Evolutionary conservation across 1,139 yeast species (phyloP).

Genomic region (Yamadazyma dendronema): DNA sequence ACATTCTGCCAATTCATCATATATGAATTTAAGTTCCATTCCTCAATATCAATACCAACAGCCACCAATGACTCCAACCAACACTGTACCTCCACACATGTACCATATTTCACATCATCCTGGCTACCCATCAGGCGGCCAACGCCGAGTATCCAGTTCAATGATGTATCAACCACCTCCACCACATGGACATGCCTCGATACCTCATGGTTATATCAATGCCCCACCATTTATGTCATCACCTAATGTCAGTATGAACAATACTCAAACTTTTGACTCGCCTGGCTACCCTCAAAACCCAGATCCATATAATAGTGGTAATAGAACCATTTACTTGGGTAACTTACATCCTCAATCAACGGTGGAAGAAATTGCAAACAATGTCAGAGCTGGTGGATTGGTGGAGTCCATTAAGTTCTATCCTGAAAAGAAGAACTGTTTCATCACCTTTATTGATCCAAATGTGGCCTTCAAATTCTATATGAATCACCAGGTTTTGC

Average conservation of each 20-base stretch:
- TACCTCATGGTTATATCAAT: not conserved
- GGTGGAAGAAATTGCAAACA: constrained; percentile 49
- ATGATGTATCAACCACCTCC: not conserved
- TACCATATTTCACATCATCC: constrained; percentile 3
- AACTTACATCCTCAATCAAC: constrained; percentile 45
- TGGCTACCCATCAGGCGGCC: not conserved
- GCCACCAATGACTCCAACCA: constrained; percentile 2
- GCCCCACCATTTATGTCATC: constrained; percentile 3
- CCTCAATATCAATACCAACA: constrained; percentile 3
- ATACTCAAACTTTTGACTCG: constrained; percentile 5
- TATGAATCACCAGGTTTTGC: constrained; percentile 44
- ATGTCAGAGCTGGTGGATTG: constrained; percentile 49
- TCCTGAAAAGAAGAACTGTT: constrained; percentile 41
- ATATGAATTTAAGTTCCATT: constrained; percentile 5
- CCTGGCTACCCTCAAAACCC: constrained; percentile 14
- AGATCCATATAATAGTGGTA: constrained; percentile 32
- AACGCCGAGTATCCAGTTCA: constrained; percentile 1
- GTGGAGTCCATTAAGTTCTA: constrained; percentile 40
- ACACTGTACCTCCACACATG: constrained; percentile 2
- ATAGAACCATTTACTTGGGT: constrained; percentile 45
- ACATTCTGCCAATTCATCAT: constrained; percentile 1
- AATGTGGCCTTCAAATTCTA: constrained; percentile 41
- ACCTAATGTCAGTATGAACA: constrained; percentile 3
- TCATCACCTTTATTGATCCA: constrained; percentile 46
- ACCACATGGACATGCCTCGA: not conserved